Percentiles rank a stretch among this genome's conserved stretches.
Conservation (phyloP, 148 eudicot genomes). For the Cornus kousa region DNA sequence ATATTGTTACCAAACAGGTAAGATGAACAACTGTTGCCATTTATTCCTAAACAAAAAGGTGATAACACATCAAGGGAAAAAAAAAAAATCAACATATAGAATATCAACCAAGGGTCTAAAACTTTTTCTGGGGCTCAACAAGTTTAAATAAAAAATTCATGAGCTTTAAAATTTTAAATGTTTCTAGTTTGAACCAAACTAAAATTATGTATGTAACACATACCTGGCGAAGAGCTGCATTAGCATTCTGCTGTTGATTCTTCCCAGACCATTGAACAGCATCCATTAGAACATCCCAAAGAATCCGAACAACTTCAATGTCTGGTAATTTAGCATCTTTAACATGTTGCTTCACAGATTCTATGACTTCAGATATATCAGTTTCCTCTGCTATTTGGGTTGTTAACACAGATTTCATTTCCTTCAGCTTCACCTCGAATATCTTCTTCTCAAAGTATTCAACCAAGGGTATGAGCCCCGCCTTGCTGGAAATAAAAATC, state of each 20-base stretch:
- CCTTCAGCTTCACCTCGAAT: conserved; percentile 91
- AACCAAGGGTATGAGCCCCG: conserved; percentile 65
- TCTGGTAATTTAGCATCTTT: conserved; percentile 98
- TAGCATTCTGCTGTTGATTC: conserved; percentile 98
- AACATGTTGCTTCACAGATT: conserved; percentile 77
- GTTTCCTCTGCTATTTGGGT: conserved; percentile 88
- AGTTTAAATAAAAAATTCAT: not conserved
- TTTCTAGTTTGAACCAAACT: not conserved
- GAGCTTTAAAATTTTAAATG: not conserved
- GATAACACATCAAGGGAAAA: no score
- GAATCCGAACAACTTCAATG: conserved; percentile 73
- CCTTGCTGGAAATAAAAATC: conserved; percentile 49
- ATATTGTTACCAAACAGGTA: not conserved
- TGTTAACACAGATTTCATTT: conserved; percentile 87
- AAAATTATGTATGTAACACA: not conserved
- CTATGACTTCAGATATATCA: conserved; percentile 82
- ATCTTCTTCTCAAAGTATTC: conserved; percentile 88
- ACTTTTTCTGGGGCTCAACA: not conserved
- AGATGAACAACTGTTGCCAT: no score
- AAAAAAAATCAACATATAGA: no score
- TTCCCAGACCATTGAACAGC: conserved; percentile 99
- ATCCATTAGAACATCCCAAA: conserved; percentile 99
- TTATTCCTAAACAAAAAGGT: no score
- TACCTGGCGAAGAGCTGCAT: conserved; percentile 93
- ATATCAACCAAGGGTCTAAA: no score